A percentile compares a stretch with the other conserved stretches of the same genome.
Conservation (phyloP, 768 basidiomycete genomes). For the Russula virescens region DNA sequence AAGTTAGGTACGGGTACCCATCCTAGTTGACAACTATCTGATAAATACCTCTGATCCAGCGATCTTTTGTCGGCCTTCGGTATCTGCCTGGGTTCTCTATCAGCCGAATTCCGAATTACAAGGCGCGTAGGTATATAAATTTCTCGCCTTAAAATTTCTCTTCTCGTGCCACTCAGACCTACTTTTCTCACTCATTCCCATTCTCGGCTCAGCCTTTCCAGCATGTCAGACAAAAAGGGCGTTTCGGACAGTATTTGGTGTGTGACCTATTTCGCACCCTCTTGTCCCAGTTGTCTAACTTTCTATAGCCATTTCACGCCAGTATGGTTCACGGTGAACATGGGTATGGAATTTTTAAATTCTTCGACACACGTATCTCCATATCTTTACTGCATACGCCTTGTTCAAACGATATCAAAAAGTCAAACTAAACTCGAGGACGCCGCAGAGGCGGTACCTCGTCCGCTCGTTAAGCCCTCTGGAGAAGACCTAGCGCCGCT, state of each 20-base stretch:
- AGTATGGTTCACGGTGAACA: constrained; percentile 50
- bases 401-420: too few species aligned
- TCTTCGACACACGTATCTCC: too few species aligned
- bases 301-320: constrained; percentile 44
- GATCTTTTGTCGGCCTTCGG: background rate
- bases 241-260: constrained; percentile 35
- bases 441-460: background rate
- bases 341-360: constrained; percentile 36
- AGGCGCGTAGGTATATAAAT: background rate
- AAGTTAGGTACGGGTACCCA: too few species aligned
- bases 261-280: constrained; percentile 9
- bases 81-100: background rate
- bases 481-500: constrained; percentile 35
- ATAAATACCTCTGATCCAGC: too few species aligned
- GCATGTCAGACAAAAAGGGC: constrained; percentile 26
- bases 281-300: background rate
- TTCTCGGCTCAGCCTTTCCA: background rate
- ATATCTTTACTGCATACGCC: too few species aligned
- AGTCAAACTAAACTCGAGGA: too few species aligned
- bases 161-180: background rate
- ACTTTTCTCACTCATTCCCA: background rate
- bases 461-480: background rate
- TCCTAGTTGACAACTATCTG: too few species aligned
- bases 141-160: background rate
- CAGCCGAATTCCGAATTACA: constrained; percentile 13